Base-by-base conservation (phyloP, 805 yeast genomes). In the Saturnispora bothae region DNA sequence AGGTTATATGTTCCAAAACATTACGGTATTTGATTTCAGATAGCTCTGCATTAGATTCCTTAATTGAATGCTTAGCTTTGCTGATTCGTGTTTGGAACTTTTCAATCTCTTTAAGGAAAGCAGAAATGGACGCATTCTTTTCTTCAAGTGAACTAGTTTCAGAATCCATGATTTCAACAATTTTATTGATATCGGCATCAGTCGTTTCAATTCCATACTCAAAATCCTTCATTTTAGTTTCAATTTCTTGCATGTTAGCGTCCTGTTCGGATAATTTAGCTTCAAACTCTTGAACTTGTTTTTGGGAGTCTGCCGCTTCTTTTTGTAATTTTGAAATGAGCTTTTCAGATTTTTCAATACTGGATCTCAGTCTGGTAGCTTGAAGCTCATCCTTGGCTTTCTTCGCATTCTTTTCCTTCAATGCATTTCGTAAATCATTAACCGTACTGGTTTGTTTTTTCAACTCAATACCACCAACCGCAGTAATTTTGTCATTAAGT, bases 401-500 rank as follows among this genome's bases (percentile, higher is more conserved):
- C 48, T 74, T 76, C 31, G 73, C 72, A 26, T 60, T 63, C 12
- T 76, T 55, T 15, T 79, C 70, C 38, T 77, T 83, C 21, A 82
- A 69, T 49, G 74, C 71, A 48, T 81, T 83, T 31, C 66, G 64
- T 25, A 81, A 64, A 2, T 94, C 80, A 48, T 77, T 86, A 7
- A 92, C 95, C 51, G 76, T 81, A 1, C 94, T 73, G 43, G 76
- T 80, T 50, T 86, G 96, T 43, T 82, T 56, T 40, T 83, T 75
- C 45, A 92, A 65, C 44, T 76, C 76, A 7, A 83, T 78, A 43
- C 99, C 99, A 38, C 99, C 99, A 38, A 84, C 79, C 35, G 82
- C 78, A 83, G 88, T 75, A 28, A 92, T 84, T 51, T 77, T 70
- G 40, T 78, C 83, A 47, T 85, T 88, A 3, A 88, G 60, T 0